Conservation (phyloP, 2,329 filamentous ascomycete species). For the Colletotrichum spinosum region DNA sequence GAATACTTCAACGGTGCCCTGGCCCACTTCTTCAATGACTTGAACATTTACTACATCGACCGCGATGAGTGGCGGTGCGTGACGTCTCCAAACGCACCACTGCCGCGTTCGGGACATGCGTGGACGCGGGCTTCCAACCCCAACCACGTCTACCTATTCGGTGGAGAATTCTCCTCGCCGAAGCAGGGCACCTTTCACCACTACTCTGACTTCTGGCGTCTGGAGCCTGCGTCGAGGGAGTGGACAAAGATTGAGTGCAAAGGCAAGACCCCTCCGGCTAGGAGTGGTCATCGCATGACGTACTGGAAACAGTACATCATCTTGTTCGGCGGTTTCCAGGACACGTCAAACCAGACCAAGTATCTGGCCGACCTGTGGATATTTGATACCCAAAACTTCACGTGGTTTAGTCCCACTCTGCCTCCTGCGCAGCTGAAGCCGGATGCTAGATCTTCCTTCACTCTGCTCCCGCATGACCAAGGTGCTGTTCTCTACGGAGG, state of each 20-base stretch:
- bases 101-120: constrained; percentile 92
- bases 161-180: constrained; percentile 94
- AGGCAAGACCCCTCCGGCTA: constrained; percentile 83
- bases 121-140: constrained; percentile 92
- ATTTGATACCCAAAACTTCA: constrained; percentile 89
- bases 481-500: constrained; percentile 93
- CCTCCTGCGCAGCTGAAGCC: constrained; percentile 87
- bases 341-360: constrained; percentile 93
- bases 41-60: constrained; percentile 80
- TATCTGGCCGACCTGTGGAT: constrained; percentile 96
- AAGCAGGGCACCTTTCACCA: constrained; percentile 99
- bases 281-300: constrained; percentile 95
- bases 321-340: constrained; percentile 96
- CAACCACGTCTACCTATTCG: constrained; percentile 89
- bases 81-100: constrained; percentile 89
- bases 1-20: constrained; percentile 95
- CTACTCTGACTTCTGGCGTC: constrained; percentile 97
- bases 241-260: constrained; percentile 89
- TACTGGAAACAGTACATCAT: constrained; percentile 98
- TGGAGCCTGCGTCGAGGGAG: constrained; percentile 86
- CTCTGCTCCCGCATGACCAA: constrained; percentile 87
- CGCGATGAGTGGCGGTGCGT: constrained; percentile 91
- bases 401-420: constrained; percentile 83
- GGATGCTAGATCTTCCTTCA: constrained; percentile 91
- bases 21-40: constrained; percentile 77